Base-by-base conservation (phyloP, 2,329 filamentous ascomycete species). In the Fusarium sacchari region DNA sequence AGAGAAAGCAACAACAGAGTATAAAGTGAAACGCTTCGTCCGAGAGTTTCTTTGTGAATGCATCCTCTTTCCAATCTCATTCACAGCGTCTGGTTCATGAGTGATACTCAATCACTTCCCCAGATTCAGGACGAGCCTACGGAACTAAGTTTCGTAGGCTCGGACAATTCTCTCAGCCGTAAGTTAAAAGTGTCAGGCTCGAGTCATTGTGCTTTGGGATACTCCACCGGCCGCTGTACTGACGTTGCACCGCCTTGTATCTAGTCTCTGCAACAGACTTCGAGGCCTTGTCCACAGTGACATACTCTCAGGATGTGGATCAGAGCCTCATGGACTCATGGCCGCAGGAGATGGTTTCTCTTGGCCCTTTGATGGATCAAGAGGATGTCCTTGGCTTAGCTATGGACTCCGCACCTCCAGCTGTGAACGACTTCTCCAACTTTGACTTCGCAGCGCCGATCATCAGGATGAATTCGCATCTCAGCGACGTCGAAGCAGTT, bases 151-250 rank as follows among this genome's bases (percentile, higher is more conserved):
- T 63, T 66, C 59, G 61, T 62, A 64, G 72, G 46, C 69, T 75
- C 67, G 74, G 65, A 52, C 64, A 64, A 76, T 56, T 42, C 37
- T 34, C 55, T 55, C 43, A 47, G 44, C 42, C 22, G 74, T 76
- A 63, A 63, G 74, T 76, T 53, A 14, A 71, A 57, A 56, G 74
- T 75, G 55, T 62, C 55, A 59, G 26, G 34, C 39, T 64, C 32
- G 46, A 62, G 67, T 73, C 49, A 64, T 69, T 55, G 50, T 70
- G 32, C 64, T 47, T 72, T 32, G 34, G 46, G 47, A 28, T 60
- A 18, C 67, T 69, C 67, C 67, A 70, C 66, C 17, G 5, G 18
- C 42, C 40, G 20, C 30, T 65, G 32, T 53, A 42, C 67, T 69
- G 59, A 69, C 50, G 44, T 52, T 69, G 40, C 44, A 26, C 32